Conservation (phyloP, 306 rosid genomes). For the Citrullus amarus region DNA sequence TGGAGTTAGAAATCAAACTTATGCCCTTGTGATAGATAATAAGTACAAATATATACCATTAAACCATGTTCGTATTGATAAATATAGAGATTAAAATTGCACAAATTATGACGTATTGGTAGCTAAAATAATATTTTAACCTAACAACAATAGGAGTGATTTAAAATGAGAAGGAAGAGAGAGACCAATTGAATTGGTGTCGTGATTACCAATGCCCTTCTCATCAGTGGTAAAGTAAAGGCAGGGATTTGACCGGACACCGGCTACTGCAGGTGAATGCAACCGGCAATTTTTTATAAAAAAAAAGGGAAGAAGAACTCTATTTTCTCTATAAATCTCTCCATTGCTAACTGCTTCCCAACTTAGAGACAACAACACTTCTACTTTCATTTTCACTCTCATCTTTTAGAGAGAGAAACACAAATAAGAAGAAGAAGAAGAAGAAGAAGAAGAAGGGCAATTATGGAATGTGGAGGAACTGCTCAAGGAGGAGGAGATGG, state of each 20-base stretch:
- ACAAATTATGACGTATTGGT: fast-evolving
- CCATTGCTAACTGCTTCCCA: neutral
- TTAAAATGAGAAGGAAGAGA: no score
- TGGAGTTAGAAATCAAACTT: no score
- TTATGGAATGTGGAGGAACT: conserved; percentile 1
- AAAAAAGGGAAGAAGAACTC: neutral
- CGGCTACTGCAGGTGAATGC: neutral
- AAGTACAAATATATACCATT: no score
- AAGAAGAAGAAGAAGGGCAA: neutral
- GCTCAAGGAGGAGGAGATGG: neutral
- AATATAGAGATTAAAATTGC: no score
- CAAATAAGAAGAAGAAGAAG: no score
- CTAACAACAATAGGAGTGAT: no score
- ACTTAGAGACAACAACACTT: no score
- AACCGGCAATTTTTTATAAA: neutral
- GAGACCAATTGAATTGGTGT: neutral
- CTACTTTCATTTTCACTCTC: no score
- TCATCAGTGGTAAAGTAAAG: neutral
- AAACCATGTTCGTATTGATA: no score
- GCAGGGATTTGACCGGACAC: neutral
- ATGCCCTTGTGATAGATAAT: no score
- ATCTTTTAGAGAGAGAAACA: neutral
- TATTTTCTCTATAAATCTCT: neutral
- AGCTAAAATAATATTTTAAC: no score
- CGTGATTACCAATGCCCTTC: neutral